Evolutionary conservation across 2,329 filamentous ascomycete genomes (phyloP), one percentile per base, ranked within the genome.

Genomic region (Aureobasidium musti): DNA sequence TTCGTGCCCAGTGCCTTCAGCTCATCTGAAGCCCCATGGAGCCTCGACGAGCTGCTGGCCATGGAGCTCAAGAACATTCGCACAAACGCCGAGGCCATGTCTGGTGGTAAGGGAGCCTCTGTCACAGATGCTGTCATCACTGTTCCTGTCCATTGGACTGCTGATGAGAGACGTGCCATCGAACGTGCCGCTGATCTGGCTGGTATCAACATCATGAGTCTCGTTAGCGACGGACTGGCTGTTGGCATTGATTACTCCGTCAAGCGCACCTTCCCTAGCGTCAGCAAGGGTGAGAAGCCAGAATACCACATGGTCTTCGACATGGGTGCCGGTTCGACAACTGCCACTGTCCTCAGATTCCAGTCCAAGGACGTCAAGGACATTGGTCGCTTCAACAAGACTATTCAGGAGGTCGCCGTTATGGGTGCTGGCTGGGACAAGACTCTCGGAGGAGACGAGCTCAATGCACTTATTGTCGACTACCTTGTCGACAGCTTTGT

Each of bases 171-270:
- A 83, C 87, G 91, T 71, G 92, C 94, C 53, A 83, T 98, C 7
- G 86, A 91, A 75, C 81, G 92, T 72, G 92, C 95, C 11, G 93
- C 93, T 14, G 88, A 95, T 66, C 82, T 99, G 74, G 93, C 95
- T 10, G 94, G 92, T 17, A 82, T 99, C 71, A 92, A 91, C 73
- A 88, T 97, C 14, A 84, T 97, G 71, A 88, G 89, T 64, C 82
- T 98, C 67, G 85, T 99, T 70, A 95, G 89, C 71, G 95, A 99
- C 75, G 93, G 93, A 19, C 80, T 97, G 69, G 92, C 95, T 37
- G 94, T 99, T 67, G 95, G 92, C 30, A 80, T 99, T 71, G 96
- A 99, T 80, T 99, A 98, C 78, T 95, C 95, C 50, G 97, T 92
- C 33, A 90, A 87, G 74, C 87, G 95, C 73, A 92, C 90, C 19